phyloP scores from a whole-genome alignment of 768 basidiomycete species.

The Boletus reticulatus region DNA sequence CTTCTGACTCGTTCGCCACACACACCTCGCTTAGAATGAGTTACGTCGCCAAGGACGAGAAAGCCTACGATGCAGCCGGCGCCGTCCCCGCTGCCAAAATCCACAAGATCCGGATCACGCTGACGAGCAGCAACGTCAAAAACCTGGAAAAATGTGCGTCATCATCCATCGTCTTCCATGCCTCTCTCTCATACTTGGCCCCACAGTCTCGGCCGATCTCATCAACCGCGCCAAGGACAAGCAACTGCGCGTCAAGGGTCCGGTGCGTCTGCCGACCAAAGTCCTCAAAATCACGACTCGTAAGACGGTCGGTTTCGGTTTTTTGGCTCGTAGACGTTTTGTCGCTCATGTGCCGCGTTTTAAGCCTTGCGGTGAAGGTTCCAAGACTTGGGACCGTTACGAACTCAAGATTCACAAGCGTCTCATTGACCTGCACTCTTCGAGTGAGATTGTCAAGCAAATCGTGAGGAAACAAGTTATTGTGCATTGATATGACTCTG shows the following conservation, averaged over 20 bases:
- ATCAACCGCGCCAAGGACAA: conserved; percentile 99
- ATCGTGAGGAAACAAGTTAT: conserved; percentile 66
- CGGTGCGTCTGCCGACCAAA: conserved; percentile 98
- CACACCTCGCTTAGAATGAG: conserved; percentile 59
- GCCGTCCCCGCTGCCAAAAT: conserved; percentile 87
- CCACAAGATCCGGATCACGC: conserved; percentile 99
- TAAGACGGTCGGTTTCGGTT: conserved; percentile 73
- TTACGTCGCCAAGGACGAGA: conserved; percentile 99
- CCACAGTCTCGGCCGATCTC: conserved; percentile 86
- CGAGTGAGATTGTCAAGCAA: conserved; percentile 99
- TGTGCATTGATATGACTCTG: conserved; percentile 1
- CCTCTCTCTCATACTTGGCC: not conserved
- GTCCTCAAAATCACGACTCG: conserved; percentile 98
- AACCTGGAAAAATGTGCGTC: conserved; percentile 95
- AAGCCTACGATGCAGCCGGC: conserved; percentile 95
- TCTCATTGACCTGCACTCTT: conserved; percentile 97
- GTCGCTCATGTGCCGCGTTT: not conserved
- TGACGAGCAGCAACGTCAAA: conserved; percentile 96
- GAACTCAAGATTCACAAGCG: conserved; percentile 99
- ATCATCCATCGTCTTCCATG: not conserved
- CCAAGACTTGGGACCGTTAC: conserved; percentile 99
- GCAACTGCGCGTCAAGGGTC: conserved; percentile 98
- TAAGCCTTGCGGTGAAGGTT: conserved; percentile 99
- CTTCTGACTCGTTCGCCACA: conserved; percentile 67
- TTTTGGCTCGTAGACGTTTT: not conserved